phyloP scores from a whole-genome alignment of 495 filamentous ascomycete species.

The Penicillium psychrofluorescens region DNA sequence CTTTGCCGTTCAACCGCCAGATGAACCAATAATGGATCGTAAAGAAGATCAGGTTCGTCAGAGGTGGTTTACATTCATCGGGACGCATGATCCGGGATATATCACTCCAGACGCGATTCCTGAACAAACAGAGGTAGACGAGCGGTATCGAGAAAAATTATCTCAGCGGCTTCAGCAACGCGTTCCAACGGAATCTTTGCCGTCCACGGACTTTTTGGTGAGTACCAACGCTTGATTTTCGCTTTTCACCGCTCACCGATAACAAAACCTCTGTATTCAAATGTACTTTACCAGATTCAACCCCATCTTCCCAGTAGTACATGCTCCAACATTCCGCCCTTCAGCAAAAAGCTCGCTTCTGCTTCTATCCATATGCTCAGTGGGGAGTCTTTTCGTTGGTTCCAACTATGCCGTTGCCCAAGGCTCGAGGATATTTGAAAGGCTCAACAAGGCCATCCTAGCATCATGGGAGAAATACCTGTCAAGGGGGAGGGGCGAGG shows the following conservation, averaged over 20 bases:
- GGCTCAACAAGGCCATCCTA: slow-evolving; percentile 24
- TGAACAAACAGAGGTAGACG: slow-evolving; percentile 10
- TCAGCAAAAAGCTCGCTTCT: slow-evolving; percentile 11
- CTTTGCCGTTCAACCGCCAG: background rate
- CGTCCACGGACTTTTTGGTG: slow-evolving; percentile 19
- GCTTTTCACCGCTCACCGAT: background rate
- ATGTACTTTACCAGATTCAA: slow-evolving; percentile 24
- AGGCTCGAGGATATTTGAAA: slow-evolving; percentile 23
- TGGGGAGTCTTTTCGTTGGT: slow-evolving; percentile 25
- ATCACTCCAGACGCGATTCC: slow-evolving; percentile 7
- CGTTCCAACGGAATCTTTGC: slow-evolving; percentile 10
- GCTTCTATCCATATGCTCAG: slow-evolving; percentile 16
- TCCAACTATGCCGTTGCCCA: slow-evolving; percentile 16
- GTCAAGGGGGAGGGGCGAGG: slow-evolving; percentile 1
- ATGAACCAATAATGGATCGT: background rate
- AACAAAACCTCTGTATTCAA: slow-evolving; percentile 20
- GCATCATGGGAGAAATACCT: slow-evolving; percentile 21
- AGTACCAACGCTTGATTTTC: background rate
- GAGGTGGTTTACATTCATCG: slow-evolving; percentile 8
- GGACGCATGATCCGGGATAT: slow-evolving; percentile 1
- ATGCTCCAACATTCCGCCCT: slow-evolving; percentile 23
- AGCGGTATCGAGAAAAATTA: slow-evolving; percentile 12
- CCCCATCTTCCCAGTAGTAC: slow-evolving; percentile 21
- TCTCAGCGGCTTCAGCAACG: slow-evolving; percentile 11
- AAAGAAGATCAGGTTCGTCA: slow-evolving; percentile 6